These are phyloP conservation scores for Trebouxia sp. DNA, from an alignment of 139 green algal genomes.

Conservation along the genomic window DNA sequence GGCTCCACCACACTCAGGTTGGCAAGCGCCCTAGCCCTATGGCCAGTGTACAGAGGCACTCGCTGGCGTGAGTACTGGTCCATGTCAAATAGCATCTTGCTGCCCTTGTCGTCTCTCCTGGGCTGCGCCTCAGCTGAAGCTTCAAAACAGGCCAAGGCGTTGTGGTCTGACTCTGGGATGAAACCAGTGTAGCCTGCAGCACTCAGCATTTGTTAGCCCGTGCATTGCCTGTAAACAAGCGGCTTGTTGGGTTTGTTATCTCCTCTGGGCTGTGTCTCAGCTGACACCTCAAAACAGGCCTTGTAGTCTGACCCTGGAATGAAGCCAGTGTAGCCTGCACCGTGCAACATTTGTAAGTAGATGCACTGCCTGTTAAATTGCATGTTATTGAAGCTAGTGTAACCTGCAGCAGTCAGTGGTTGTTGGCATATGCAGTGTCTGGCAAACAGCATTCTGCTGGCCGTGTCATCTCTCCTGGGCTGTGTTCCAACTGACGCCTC, in stretches of 20 bases:
- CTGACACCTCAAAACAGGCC: too few relatives aligned
- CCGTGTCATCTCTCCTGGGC: constrained; percentile 22
- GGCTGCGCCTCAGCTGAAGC: not conserved
- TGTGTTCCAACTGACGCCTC: not conserved
- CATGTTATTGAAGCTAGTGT: too few relatives aligned
- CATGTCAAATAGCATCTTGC: constrained; percentile 47
- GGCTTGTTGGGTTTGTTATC: too few relatives aligned
- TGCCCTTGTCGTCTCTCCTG: constrained; percentile 22
- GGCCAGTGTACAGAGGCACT: constrained; percentile 58
- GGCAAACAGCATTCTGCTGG: constrained; percentile 43
- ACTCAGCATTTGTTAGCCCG: not conserved
- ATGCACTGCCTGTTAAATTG: too few relatives aligned
- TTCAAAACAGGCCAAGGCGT: not conserved
- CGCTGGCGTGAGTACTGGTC: constrained; percentile 55
- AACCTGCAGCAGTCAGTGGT: too few relatives aligned
- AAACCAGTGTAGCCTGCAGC: not conserved
- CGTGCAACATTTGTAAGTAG: too few relatives aligned
- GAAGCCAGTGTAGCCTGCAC: too few relatives aligned
- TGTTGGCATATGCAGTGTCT: too few relatives aligned
- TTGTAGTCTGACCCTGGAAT: too few relatives aligned
- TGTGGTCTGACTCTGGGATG: not conserved
- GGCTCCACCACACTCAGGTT: constrained; percentile 38
- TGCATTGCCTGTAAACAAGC: not conserved
- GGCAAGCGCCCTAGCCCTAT: constrained; percentile 34
- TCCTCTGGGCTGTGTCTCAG: too few relatives aligned